Conservation (phyloP, 306 rosid species). For the Abrus pulchellus region DNA sequence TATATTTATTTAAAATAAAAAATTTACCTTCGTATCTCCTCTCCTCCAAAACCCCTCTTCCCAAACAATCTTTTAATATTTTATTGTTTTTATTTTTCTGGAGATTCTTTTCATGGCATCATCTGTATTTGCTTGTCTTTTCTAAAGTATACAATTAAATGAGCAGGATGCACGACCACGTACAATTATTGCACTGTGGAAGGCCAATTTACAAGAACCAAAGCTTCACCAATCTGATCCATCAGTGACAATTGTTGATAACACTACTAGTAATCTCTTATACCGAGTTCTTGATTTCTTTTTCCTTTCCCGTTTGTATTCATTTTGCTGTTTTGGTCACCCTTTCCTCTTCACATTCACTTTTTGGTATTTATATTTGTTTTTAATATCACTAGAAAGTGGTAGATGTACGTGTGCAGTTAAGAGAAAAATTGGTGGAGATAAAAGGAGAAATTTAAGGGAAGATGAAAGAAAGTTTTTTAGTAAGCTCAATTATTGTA, state of each 20-base stretch:
- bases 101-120: slow-evolving; percentile 28
- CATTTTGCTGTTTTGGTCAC: slow-evolving; percentile 1
- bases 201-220: slow-evolving; percentile 82
- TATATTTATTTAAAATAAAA: no score
- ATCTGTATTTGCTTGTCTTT: slow-evolving; percentile 39
- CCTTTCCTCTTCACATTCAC: slow-evolving; percentile 13
- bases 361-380: slow-evolving; percentile 42
- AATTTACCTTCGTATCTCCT: no score
- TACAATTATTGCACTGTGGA: slow-evolving; percentile 76
- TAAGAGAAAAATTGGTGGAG: slow-evolving; percentile 4
- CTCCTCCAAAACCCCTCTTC: no score
- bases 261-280: slow-evolving; percentile 65
- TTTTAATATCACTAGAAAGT: slow-evolving; percentile 44
- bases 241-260: slow-evolving; percentile 71
- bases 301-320: slow-evolving; percentile 20
- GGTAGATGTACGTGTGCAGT: slow-evolving; percentile 12
- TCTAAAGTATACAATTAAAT: slow-evolving; percentile 43
- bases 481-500: slow-evolving; percentile 11
- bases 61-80: background rate
- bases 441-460: slow-evolving; percentile 1
- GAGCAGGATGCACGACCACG: slow-evolving; percentile 89
- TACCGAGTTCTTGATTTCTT: slow-evolving; percentile 17
- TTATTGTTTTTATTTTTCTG: slow-evolving; percentile 26
- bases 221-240: slow-evolving; percentile 85
- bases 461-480: background rate